Conservation (phyloP, 345 rosid genomes). For the Lepidium aucheri region DNA sequence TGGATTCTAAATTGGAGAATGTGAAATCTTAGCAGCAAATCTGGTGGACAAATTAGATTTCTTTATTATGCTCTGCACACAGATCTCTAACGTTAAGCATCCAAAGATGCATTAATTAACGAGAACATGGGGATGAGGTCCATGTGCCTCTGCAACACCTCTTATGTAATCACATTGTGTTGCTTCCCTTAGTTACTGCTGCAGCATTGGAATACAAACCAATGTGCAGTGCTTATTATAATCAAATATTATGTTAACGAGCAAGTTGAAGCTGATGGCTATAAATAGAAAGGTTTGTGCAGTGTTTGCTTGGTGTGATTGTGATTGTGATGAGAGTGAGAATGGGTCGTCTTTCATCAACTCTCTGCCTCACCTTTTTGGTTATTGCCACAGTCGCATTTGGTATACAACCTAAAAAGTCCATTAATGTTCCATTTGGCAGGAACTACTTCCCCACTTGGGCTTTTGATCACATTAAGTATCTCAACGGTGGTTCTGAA, state of each 20-base stretch:
- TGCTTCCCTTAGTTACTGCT: slow-evolving; percentile 10
- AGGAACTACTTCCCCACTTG: slow-evolving; percentile 80
- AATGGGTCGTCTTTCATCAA: slow-evolving; percentile 29
- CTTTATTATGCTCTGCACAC: slow-evolving; percentile 9
- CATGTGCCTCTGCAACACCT: slow-evolving; percentile 22
- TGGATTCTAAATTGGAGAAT: background rate
- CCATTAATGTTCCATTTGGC: slow-evolving; percentile 58
- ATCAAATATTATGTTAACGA: background rate
- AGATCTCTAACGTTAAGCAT: slow-evolving; percentile 4
- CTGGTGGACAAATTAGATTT: slow-evolving; percentile 2
- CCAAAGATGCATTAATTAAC: slow-evolving; percentile 22
- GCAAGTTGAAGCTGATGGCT: background rate
- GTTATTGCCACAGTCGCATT: slow-evolving; percentile 41
- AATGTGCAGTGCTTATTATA: background rate
- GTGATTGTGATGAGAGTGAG: background rate
- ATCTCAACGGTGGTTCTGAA: slow-evolving; percentile 61
- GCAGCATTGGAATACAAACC: slow-evolving; percentile 1
- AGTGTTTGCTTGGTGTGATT: background rate
- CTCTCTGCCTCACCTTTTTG: slow-evolving; percentile 27
- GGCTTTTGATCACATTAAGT: slow-evolving; percentile 92
- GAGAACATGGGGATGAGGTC: slow-evolving; percentile 21
- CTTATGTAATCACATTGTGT: background rate
- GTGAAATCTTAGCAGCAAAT: background rate
- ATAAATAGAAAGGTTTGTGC: background rate
- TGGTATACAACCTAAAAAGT: slow-evolving; percentile 49